A percentile compares a stretch with the other conserved stretches of the same genome.
Conservation (phyloP, 495 filamentous ascomycete genomes). For the Podospora pseudocomata region DNA sequence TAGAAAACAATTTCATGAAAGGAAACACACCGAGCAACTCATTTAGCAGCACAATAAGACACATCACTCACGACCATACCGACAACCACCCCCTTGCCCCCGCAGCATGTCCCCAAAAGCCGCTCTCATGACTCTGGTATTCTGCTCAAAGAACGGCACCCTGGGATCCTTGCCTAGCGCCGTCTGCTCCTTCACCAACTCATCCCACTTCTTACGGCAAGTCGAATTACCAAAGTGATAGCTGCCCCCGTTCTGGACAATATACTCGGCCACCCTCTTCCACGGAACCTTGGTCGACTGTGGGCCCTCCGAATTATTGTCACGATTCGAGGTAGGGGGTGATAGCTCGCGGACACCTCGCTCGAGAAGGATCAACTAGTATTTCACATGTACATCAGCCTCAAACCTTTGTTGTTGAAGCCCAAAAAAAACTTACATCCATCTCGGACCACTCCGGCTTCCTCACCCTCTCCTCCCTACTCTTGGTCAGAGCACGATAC, state of each 20-base stretch:
- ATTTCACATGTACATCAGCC: too few species aligned
- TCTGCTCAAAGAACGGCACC: slow-evolving; percentile 17
- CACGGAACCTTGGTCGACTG: slow-evolving; percentile 62
- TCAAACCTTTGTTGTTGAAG: too few species aligned
- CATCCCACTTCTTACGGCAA: slow-evolving; percentile 79
- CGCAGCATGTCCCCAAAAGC: background rate
- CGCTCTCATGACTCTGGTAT: background rate
- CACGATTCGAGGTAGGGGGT: background rate
- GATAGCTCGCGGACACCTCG: slow-evolving; percentile 43
- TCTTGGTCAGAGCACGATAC: background rate
- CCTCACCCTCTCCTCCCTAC: background rate
- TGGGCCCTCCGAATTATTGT: background rate
- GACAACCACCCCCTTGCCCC: background rate
- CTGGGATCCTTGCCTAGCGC: slow-evolving; percentile 16
- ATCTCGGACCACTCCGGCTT: background rate
- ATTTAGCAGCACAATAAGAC: background rate
- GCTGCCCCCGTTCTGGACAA: slow-evolving; percentile 64
- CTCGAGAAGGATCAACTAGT: slow-evolving; percentile 38
- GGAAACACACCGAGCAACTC: background rate
- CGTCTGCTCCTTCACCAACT: slow-evolving; percentile 33
- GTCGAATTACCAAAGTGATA: slow-evolving; percentile 86
- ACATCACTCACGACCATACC: background rate
- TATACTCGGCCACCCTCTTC: slow-evolving; percentile 77
- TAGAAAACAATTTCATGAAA: background rate
- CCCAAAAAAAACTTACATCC: background rate